Percentiles rank a stretch among this genome's conserved stretches.
phyloP scores from a whole-genome alignment of 768 basidiomycete genomes.

The Mycena vulgaris region DNA sequence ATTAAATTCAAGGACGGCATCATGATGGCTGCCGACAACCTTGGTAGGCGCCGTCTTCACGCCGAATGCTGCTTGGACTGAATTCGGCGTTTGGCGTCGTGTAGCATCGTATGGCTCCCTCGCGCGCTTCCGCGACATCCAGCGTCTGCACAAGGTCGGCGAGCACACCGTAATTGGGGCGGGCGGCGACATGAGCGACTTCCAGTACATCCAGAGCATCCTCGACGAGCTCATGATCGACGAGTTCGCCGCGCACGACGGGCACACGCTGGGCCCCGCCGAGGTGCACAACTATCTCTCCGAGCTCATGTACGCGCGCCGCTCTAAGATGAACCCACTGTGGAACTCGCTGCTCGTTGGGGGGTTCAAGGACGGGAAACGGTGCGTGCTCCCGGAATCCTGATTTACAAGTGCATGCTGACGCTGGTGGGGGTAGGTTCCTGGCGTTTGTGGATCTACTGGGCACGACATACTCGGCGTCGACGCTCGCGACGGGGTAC shows the following conservation, averaged over 20 bases:
- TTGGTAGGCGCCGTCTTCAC: slow-evolving; percentile 69
- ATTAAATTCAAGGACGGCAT: slow-evolving; percentile 97
- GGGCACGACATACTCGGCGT: slow-evolving; percentile 95
- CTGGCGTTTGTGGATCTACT: slow-evolving; percentile 94
- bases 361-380: slow-evolving; percentile 88
- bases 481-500: slow-evolving; percentile 96
- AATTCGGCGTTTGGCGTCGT: too few relatives aligned
- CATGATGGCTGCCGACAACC: slow-evolving; percentile 98
- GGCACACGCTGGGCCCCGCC: slow-evolving; percentile 84
- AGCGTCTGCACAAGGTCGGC: slow-evolving; percentile 90
- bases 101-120: slow-evolving; percentile 97
- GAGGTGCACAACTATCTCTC: slow-evolving; percentile 95
- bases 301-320: slow-evolving; percentile 90
- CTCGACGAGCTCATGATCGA: slow-evolving; percentile 85
- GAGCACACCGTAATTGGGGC: slow-evolving; percentile 90
- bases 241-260: slow-evolving; percentile 88
- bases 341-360: slow-evolving; percentile 97
- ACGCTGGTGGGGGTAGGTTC: slow-evolving; percentile 71
- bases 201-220: slow-evolving; percentile 89
- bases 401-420: not conserved
- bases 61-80: not conserved
- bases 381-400: slow-evolving; percentile 58
- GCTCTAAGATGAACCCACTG: slow-evolving; percentile 92
- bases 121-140: slow-evolving; percentile 95
- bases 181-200: slow-evolving; percentile 98